These are phyloP conservation scores for Hexamita inflata DNA, from an alignment of 208 protist genomes.

Conservation along the genomic window DNA sequence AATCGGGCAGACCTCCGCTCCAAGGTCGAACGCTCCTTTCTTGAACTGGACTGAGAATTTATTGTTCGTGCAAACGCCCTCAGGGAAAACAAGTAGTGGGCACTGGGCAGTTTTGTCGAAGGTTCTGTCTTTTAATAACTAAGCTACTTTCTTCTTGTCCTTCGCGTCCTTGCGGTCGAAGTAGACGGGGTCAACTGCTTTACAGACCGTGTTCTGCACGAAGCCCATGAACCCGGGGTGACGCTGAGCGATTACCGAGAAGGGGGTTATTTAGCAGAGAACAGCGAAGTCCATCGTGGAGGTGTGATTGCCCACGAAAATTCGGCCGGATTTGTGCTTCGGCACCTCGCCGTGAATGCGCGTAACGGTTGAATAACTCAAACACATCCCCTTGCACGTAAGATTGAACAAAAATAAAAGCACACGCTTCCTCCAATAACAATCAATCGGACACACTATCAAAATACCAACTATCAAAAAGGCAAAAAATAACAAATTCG, in stretches of 20 bases:
- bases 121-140: constrained; percentile 25
- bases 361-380: too few relatives aligned
- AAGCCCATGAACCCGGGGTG: constrained; percentile 43
- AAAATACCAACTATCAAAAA: too few relatives aligned
- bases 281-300: constrained; percentile 37
- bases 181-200: constrained; percentile 35
- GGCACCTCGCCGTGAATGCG: constrained; percentile 39
- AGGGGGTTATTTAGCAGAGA: neutral
- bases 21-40: constrained; percentile 45
- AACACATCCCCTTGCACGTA: too few relatives aligned
- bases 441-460: too few relatives aligned
- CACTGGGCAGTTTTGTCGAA: neutral
- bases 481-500: too few relatives aligned
- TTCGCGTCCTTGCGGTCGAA: constrained; percentile 40
- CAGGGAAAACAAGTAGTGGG: constrained; percentile 43
- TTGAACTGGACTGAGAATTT: constrained; percentile 47
- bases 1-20: constrained; percentile 40
- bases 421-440: too few relatives aligned
- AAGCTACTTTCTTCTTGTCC: constrained; percentile 15
- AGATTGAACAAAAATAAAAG: too few relatives aligned
- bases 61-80: constrained; percentile 49
- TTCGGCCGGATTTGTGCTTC: constrained; percentile 20
- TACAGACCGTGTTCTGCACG: constrained; percentile 34
- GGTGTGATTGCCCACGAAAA: constrained; percentile 45
- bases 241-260: constrained; percentile 37